Base-by-base conservation (phyloP, 345 rosid species). In the Balakata baccata region DNA sequence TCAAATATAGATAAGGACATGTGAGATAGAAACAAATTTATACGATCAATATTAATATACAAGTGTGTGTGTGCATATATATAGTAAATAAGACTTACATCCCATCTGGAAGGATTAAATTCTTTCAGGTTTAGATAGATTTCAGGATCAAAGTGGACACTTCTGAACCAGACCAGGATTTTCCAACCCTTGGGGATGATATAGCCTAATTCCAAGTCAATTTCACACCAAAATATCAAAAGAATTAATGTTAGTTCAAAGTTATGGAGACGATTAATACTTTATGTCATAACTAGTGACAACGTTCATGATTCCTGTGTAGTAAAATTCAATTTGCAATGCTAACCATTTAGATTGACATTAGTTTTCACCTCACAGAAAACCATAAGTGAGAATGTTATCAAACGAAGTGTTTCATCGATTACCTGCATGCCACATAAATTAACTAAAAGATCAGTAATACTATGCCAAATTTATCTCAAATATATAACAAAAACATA, bases 131-230 rank as follows among this genome's bases (percentile, higher is more conserved):
- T 84, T 0, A 87, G 88, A 75, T 90, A 92, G 65, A 77, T 83
- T 69, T 87, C 85, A 7, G 89, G 86, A 68, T 92, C 90, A 43
- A 84, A 80, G 69, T 94, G 97, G 59, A 94, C 86, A 10, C 79
- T 78, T 73, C 98, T 82, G 76, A 90, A 94, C 97, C 98, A 94
- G 0, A 82, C 85, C 75, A 94, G 77, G 77, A 86, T 87, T 78
- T 84, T 94, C 98, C 96, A 94, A 18, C 97, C 96, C 80, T 85
- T 89, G 20, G 98, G 94, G 71, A 94, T 87, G n/a, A 75, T 65
- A 75, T 90, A 92, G 41, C 93, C 98, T 94, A 84, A 22, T 41
- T 14, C 11, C 18, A 45, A 59, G 10, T 37, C 23, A 11, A 29
- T 22, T 66, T 66, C 53, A 22, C 8, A 54, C n/a, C 59, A 54